Evolutionary conservation across 75 land plant species (phyloP).

Genomic region (Adiantum capillusveneris): DNA sequence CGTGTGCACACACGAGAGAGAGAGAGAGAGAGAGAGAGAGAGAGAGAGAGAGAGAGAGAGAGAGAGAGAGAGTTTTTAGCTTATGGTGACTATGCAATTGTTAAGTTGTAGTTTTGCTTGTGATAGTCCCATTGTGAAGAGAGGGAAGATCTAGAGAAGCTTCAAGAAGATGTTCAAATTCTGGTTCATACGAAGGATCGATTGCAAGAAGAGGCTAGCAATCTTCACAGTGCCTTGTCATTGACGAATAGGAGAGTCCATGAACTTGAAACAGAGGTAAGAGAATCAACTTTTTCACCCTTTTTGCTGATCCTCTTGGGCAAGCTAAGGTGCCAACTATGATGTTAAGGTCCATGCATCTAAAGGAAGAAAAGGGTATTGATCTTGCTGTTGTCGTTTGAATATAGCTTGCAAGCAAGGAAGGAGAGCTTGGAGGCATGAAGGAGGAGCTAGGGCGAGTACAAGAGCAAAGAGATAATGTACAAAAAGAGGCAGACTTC

Average conservation of each 20-base stretch:
- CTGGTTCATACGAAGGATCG: neutral
- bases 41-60: too few relatives aligned
- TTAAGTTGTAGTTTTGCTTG: too few relatives aligned
- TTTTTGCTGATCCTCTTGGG: too few relatives aligned
- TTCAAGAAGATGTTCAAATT: neutral
- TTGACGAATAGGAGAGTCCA: slow-evolving; percentile 1
- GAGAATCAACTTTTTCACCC: too few relatives aligned
- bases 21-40: too few relatives aligned
- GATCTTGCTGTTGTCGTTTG: too few relatives aligned
- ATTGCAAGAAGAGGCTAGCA: neutral
- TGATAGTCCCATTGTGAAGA: too few relatives aligned
- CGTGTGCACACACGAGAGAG: too few relatives aligned
- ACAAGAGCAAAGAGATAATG: slow-evolving; percentile 57
- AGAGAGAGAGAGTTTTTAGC: too few relatives aligned
- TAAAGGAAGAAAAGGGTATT: too few relatives aligned
- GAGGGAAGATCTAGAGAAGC: slow-evolving; percentile 1
- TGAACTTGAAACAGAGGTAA: neutral
- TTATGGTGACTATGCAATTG: too few relatives aligned
- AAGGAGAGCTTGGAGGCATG: slow-evolving; percentile 34
- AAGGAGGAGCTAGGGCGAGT: slow-evolving; percentile 49
- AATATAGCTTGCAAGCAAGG: slow-evolving; percentile 11
- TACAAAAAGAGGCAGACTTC: slow-evolving; percentile 69
- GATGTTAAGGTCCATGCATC: neutral
- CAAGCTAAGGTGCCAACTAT: too few relatives aligned
- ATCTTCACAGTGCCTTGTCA: neutral